These are phyloP conservation scores for Alternaria gansuensis DNA, from an alignment of 2,329 filamentous ascomycete genomes.

Conservation along the genomic window DNA sequence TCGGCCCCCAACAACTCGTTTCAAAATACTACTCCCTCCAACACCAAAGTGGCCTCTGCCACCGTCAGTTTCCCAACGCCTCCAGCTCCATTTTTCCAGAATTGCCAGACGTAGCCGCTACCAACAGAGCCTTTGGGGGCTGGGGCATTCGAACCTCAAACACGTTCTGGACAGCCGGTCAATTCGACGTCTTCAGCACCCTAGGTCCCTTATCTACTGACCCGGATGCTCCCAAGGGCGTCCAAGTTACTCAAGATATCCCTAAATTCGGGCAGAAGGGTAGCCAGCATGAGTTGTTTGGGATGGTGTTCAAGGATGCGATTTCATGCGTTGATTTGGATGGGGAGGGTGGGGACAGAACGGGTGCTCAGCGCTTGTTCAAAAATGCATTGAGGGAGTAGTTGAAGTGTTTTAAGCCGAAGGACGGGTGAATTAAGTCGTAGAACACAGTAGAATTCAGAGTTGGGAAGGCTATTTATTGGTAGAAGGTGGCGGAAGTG, in stretches of 20 bases:
- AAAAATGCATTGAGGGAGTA: conserved; percentile 56
- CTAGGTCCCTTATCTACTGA: conserved; percentile 57
- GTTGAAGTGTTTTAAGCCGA: conserved; percentile 56
- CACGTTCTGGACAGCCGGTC: conserved; percentile 60
- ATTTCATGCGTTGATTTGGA: conserved; percentile 62
- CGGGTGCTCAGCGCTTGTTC: conserved; percentile 52
- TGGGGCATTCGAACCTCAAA: conserved; percentile 64
- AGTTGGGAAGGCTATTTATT: not conserved
- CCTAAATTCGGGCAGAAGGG: conserved; percentile 53
- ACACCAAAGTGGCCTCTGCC: conserved; percentile 58
- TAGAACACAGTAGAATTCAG: conserved; percentile 11
- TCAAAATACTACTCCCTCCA: conserved; percentile 58
- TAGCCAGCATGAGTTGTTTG: conserved; percentile 56
- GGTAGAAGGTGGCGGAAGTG: no score
- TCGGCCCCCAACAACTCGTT: conserved; percentile 58
- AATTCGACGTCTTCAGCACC: conserved; percentile 64
- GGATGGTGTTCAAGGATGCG: conserved; percentile 57
- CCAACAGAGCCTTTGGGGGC: conserved; percentile 59
- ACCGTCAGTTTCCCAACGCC: conserved; percentile 59
- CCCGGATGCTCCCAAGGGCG: conserved; percentile 51
- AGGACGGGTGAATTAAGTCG: conserved; percentile 16
- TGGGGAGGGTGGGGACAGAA: conserved; percentile 38
- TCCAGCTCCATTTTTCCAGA: conserved; percentile 53
- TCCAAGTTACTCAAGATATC: conserved; percentile 3
- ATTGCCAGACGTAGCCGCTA: conserved; percentile 51